A percentile compares a stretch with the other conserved stretches of the same genome.
Conservation (phyloP, 2,329 filamentous ascomycete species). For the Ustulina deusta region DNA sequence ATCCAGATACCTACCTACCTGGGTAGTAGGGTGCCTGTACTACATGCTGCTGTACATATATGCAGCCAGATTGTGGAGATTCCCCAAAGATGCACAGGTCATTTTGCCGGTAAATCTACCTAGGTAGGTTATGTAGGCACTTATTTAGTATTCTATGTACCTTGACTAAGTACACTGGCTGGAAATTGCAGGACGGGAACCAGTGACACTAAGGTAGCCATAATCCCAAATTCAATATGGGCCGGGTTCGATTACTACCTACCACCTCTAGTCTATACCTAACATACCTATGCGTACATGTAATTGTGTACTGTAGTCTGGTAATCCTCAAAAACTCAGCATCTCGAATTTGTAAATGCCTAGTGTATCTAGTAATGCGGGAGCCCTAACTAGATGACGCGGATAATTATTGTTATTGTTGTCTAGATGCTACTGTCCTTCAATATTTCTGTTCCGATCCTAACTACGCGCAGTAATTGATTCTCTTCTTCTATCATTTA, state of each 20-base stretch:
- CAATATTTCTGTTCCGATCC: neutral
- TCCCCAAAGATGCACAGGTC: slow-evolving; percentile 8
- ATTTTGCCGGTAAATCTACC: slow-evolving; percentile 22
- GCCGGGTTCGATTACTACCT: neutral
- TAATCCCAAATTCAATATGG: slow-evolving; percentile 1
- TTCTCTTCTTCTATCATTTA: neutral
- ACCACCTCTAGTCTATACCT: neutral
- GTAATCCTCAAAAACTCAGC: neutral
- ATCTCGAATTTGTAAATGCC: neutral
- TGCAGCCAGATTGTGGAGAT: slow-evolving; percentile 16
- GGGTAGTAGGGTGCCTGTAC: neutral
- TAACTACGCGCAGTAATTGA: neutral
- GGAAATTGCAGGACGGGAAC: slow-evolving; percentile 48
- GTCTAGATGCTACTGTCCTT: neutral
- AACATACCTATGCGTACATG: neutral
- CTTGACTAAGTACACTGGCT: slow-evolving; percentile 7
- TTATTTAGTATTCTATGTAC: neutral
- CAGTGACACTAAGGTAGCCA: slow-evolving; percentile 36
- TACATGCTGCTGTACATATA: too few species aligned
- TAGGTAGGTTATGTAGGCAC: slow-evolving; percentile 12
- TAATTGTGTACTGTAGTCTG: neutral
- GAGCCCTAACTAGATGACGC: slow-evolving; percentile 3
- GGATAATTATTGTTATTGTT: neutral
- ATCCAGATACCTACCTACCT: neutral
- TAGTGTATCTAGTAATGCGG: neutral